Evolutionary conservation across 768 basidiomycete species (phyloP), one percentile per base, ranked within the genome.

Genomic region (Psilocybe azurescens): DNA sequence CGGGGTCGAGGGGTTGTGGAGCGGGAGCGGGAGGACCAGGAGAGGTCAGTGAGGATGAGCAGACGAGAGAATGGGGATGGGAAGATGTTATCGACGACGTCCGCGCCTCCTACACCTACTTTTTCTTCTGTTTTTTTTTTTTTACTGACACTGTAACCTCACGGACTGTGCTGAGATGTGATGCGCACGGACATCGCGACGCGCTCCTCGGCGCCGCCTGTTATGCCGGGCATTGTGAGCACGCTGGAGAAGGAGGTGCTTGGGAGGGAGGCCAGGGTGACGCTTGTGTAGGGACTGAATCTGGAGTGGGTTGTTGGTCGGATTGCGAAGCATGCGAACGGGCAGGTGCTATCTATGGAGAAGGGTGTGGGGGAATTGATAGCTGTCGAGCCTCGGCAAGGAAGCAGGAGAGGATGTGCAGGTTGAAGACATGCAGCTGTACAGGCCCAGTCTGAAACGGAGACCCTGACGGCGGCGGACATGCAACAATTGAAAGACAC

Each of bases 281-380:
- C 92, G 0, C 84, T 88, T 0, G 94, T 96, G 16, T 93, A 95
- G 71, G 81, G 86, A 0, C 78, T 93, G 49, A 85, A 90, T 18
- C 68, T 94, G 18, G 86, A 89, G 64, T 86, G 88, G 75, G 73
- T 93, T 16, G 72, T 92, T 56, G 74, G 76, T 20, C 49, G 32
- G 53, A 2, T 46, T 1, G 10, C 24, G 36, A 39, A 24, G 18
- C 16, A 39, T 2, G 53, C 36, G 30, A 32, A 39, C 0, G 49
- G 16, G 13, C 9, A 24, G 44, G 20, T 20, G 20, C 20, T 1
- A 1, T 1, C 1, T 20, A 20, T 20, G 20, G 20, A 20, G 20
- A 20, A 20, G 20, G 20, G 20, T 1, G 20, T 20, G 20, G 20
- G 2, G 20, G 20, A 20, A 1, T 20, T 20, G 20, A 20, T 20